phyloP scores from a whole-genome alignment of 2,329 filamentous ascomycete species.

The Cladosporium austrohemisphaericum region DNA sequence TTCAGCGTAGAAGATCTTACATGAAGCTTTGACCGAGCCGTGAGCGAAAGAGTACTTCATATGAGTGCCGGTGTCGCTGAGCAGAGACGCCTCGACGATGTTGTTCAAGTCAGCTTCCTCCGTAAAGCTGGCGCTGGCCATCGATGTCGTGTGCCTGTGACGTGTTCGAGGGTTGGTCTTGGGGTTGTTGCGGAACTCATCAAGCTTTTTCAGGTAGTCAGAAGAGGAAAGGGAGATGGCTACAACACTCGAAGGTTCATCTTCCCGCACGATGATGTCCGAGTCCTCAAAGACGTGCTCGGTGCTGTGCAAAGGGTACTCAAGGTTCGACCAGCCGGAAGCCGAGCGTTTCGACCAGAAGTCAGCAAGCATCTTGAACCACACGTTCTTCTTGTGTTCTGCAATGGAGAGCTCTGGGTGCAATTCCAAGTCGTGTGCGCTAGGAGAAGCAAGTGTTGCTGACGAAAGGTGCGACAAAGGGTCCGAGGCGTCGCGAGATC shows the following conservation, averaged over 20 bases:
- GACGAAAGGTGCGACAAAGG: conserved; percentile 38
- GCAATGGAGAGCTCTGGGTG: conserved; percentile 71
- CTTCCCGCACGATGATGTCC: conserved; percentile 93
- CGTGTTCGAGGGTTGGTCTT: conserved; percentile 24
- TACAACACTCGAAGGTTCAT: conserved; percentile 94
- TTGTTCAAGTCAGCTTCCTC: conserved; percentile 55
- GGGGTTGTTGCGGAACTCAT: conserved; percentile 53
- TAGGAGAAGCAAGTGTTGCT: conserved; percentile 54
- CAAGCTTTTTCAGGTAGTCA: conserved; percentile 79
- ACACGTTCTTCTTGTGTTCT: conserved; percentile 85
- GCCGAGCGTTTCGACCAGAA: conserved; percentile 98
- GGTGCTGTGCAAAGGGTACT: conserved; percentile 76
- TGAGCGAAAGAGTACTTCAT: conserved; percentile 95
- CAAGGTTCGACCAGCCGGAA: conserved; percentile 86
- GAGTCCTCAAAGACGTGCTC: conserved; percentile 97
- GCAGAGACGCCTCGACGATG: conserved; percentile 78
- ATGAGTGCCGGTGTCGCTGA: conserved; percentile 83
- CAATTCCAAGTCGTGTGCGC: conserved; percentile 50
- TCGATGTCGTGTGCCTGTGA: conserved; percentile 16
- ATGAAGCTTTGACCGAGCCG: conserved; percentile 89
- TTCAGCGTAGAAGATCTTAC: conserved; percentile 98
- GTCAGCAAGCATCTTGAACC: conserved; percentile 93
- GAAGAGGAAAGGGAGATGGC: conserved; percentile 85
- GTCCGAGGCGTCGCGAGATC: conserved; percentile 45
- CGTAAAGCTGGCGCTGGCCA: conserved; percentile 24